Evolutionary conservation across 345 rosid genomes (phyloP).

Genomic region (Brassica carinata): DNA sequence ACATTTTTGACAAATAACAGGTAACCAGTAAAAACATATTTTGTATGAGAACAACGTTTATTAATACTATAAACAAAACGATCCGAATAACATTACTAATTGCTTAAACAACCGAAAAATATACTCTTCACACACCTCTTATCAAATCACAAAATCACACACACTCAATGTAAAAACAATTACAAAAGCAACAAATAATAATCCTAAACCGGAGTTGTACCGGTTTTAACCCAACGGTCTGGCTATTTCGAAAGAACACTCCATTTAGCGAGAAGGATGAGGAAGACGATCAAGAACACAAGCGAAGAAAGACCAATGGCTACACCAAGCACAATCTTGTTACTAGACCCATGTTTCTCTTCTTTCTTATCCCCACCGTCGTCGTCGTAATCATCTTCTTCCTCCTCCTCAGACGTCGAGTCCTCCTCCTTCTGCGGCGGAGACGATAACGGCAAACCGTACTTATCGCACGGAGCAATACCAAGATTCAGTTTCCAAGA

Average conservation of each 20-base stretch:
- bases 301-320: conserved; percentile 72
- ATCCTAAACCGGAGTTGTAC: neutral
- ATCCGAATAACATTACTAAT: neutral
- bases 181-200: neutral
- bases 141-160: conserved; percentile 1
- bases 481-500: conserved; percentile 75
- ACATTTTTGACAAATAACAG: neutral
- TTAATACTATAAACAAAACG: neutral
- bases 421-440: conserved; percentile 4
- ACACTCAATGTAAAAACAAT: neutral
- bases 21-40: neutral
- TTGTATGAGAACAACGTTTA: neutral
- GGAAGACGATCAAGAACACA: conserved; percentile 70
- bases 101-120: neutral
- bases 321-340: conserved; percentile 68
- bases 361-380: conserved; percentile 40
- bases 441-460: conserved; percentile 75
- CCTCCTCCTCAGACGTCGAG: conserved; percentile 48
- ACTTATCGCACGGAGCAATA: conserved; percentile 74
- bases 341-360: conserved; percentile 59
- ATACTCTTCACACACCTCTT: neutral
- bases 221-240: neutral
- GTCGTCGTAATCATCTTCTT: conserved; percentile 43
- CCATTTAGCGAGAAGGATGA: conserved; percentile 64
- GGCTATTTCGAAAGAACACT: neutral